Conservation (phyloP, 2,329 filamentous ascomycete species). For the Colletotrichum tropicale region DNA sequence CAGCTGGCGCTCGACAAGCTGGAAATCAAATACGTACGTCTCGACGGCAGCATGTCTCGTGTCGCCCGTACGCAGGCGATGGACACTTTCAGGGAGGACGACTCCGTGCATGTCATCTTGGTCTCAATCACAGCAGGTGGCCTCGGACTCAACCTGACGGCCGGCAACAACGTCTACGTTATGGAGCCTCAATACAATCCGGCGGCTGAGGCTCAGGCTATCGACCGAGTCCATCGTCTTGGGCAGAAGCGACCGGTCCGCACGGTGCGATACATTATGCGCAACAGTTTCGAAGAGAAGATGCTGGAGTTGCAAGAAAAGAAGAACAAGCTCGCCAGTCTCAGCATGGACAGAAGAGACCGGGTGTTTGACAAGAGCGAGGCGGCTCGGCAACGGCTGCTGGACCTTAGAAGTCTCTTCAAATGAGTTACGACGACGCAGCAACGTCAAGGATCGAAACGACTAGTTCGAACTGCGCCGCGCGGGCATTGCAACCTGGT, state of each 20-base stretch:
- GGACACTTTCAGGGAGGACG: slow-evolving; percentile 76
- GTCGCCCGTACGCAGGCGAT: slow-evolving; percentile 76
- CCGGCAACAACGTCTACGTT: slow-evolving; percentile 86
- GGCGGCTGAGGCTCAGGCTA: slow-evolving; percentile 89
- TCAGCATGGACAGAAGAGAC: slow-evolving; percentile 77
- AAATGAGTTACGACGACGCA: slow-evolving; percentile 36
- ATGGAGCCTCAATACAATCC: slow-evolving; percentile 99
- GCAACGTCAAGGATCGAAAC: not conserved
- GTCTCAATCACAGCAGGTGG: slow-evolving; percentile 94
- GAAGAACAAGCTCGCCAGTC: slow-evolving; percentile 88
- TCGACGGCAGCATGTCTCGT: slow-evolving; percentile 89
- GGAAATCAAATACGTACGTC: slow-evolving; percentile 74
- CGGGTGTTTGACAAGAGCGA: slow-evolving; percentile 55
- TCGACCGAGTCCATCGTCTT: slow-evolving; percentile 90
- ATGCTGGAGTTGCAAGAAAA: slow-evolving; percentile 89
- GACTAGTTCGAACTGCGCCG: not conserved
- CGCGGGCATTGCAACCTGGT: not conserved
- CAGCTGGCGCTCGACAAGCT: slow-evolving; percentile 75
- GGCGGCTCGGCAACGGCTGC: slow-evolving; percentile 64
- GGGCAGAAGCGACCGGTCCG: slow-evolving; percentile 88
- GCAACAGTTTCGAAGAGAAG: slow-evolving; percentile 89
- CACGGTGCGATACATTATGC: slow-evolving; percentile 92
- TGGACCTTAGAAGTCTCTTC: slow-evolving; percentile 64
- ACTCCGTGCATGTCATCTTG: slow-evolving; percentile 77
- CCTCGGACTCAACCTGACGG: slow-evolving; percentile 87